Evolutionary conservation across 768 basidiomycete species (phyloP), one percentile per base, ranked within the genome.

Genomic region (Candolleomyces aberdarensis): DNA sequence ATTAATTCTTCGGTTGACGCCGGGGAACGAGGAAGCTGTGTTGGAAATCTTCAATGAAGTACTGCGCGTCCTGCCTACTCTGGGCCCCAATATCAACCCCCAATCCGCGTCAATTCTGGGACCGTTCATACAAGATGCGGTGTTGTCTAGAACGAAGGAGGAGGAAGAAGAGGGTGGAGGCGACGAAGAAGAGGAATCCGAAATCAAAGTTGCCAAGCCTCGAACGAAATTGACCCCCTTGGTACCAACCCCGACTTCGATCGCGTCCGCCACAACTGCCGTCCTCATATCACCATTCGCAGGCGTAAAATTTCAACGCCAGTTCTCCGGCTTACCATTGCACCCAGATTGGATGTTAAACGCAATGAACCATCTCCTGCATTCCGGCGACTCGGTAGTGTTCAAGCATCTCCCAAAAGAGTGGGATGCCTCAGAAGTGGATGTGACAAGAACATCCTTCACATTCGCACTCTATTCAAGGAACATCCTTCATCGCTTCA

Each of bases 371-470:
- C 88, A 94, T 64, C 83, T 98, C 8, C 76, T 98, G 9, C 86
- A 86, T 10, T 96, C 94, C 0, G 87, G 86, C 0, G 77, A 74
- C 22, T 85, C 87, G 0, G 83, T 81, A 0, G 88, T 92, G 0
- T 90, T 96, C 75, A 80, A 82, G 40, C 65, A 78, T 20, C 80
- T 91, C 1, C 91, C 94, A 0, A 62, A 74, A 0, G 77, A 80
- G 3, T 96, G 94, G 94, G 81, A 88, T 67, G 85, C 86, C 0
- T 87, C 86, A 3, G 95, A 98, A 71, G 77, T 84, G 13, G 91
- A 96, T 43, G 74, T 96, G 7, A 85, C 87, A 14, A 84, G 89
- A 19, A 83, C 85, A 0, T 82, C 87, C 7, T 74, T 98, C 15
- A 71, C 88, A 14, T 73, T 96, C n/a, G 78, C 82, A 1, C 77